A percentile compares a stretch with the other conserved stretches of the same genome.
phyloP scores from a whole-genome alignment of 257 asterid genomes.

The Thymus mandschuricus region DNA sequence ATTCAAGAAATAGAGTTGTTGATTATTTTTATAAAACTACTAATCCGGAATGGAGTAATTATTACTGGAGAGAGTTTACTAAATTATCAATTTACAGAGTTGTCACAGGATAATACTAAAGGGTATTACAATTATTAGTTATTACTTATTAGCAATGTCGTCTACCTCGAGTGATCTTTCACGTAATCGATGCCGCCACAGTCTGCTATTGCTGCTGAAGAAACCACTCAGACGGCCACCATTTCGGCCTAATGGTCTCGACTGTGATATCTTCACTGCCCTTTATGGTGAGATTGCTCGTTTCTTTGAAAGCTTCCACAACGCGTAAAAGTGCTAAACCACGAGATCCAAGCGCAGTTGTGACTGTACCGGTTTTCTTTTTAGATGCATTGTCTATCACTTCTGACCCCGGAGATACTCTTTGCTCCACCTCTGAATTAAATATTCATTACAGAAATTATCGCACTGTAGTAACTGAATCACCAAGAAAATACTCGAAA shows the following conservation, averaged over 20 bases:
- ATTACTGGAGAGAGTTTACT: too few species aligned
- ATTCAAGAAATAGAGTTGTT: too few species aligned
- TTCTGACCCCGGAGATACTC: constrained; percentile 67
- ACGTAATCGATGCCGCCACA: constrained; percentile 41
- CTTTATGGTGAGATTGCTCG: constrained; percentile 47
- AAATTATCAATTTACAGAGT: too few species aligned
- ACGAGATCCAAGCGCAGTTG: constrained; percentile 73
- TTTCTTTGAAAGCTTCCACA: constrained; percentile 61
- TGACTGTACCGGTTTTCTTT: constrained; percentile 68
- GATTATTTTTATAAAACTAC: too few species aligned
- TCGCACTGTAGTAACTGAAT: not conserved
- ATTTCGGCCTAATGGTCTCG: constrained; percentile 63
- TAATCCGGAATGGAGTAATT: too few species aligned
- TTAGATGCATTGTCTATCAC: constrained; percentile 54
- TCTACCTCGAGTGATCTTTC: not conserved
- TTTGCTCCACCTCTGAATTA: constrained; percentile 54
- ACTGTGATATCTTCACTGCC: constrained; percentile 62
- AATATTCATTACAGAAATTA: not conserved
- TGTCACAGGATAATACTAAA: not conserved
- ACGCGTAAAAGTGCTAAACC: constrained; percentile 74
- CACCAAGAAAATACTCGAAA: not conserved
- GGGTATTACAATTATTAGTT: constrained; percentile 8
- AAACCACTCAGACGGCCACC: constrained; percentile 96
- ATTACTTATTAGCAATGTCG: not conserved
- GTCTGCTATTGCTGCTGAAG: constrained; percentile 41